These are phyloP conservation scores for Aegilops tauschii DNA, from an alignment of 176 grass and related monocot species.

Conservation along the genomic window DNA sequence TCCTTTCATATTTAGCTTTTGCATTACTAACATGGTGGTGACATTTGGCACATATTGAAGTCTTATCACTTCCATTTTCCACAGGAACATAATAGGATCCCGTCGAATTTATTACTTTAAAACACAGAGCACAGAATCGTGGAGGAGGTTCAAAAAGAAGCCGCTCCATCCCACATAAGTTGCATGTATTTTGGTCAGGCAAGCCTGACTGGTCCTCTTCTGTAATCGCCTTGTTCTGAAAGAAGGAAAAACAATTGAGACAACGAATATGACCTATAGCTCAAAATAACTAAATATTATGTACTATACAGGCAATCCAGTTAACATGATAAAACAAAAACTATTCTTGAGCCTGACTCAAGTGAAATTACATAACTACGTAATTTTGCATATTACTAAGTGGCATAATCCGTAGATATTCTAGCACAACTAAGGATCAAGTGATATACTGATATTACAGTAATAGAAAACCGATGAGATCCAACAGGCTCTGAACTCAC, in stretches of 20 bases:
- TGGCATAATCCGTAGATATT: not conserved
- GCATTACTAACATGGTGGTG: constrained; percentile 70
- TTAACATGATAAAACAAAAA: constrained; percentile 14
- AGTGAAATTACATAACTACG: not conserved
- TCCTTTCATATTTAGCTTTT: constrained; percentile 65
- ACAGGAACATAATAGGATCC: constrained; percentile 66
- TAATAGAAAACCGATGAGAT: not conserved
- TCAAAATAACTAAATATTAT: constrained; percentile 27
- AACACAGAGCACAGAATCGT: constrained; percentile 73
- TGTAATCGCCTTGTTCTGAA: constrained; percentile 46
- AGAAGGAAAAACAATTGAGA: constrained; percentile 13
- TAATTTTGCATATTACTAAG: not conserved
- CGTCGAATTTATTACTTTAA: constrained; percentile 67
- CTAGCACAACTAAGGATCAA: not conserved
- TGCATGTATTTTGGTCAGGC: constrained; percentile 82
- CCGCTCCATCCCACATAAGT: constrained; percentile 72
- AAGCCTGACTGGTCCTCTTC: constrained; percentile 36
- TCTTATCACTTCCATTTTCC: constrained; percentile 51
- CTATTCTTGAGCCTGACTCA: not conserved
- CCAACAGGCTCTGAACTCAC: constrained; percentile 37
- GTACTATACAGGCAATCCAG: constrained; percentile 1
- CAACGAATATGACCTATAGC: constrained; percentile 13
- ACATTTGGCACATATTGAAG: constrained; percentile 86
- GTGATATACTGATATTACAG: not conserved
- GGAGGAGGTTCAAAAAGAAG: constrained; percentile 80